Conservation (phyloP, 2,329 filamentous ascomycete genomes). For the Xylogone sp. region DNA sequence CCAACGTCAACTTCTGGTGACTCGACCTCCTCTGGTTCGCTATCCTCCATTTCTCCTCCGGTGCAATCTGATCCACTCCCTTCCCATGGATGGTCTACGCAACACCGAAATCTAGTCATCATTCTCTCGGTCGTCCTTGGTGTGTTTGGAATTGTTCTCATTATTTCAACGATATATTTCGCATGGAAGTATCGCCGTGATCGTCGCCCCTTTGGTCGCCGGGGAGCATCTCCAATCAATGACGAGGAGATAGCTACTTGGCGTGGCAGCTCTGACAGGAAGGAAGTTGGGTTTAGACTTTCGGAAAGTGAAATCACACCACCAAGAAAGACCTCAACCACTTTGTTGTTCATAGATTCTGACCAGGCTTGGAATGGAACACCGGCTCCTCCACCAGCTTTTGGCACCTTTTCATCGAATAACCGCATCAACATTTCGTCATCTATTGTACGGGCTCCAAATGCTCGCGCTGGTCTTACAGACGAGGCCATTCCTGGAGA, state of each 20-base stretch:
- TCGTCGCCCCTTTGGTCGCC: constrained; percentile 40
- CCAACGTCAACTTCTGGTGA: background rate
- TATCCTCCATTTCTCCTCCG: background rate
- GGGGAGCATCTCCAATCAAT: constrained; percentile 58
- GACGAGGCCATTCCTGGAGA: constrained; percentile 59
- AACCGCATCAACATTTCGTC: constrained; percentile 30
- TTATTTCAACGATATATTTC: constrained; percentile 16
- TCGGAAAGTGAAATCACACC: background rate
- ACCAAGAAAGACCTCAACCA: background rate
- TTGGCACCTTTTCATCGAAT: background rate
- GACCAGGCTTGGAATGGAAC: constrained; percentile 22
- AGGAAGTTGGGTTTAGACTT: background rate
- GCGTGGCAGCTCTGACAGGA: constrained; percentile 28
- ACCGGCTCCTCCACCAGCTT: constrained; percentile 11
- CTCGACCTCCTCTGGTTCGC: background rate
- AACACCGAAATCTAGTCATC: constrained; percentile 3
- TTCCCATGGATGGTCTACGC: background rate
- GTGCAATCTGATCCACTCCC: background rate
- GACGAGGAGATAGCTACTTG: constrained; percentile 65
- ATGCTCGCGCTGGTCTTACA: constrained; percentile 58
- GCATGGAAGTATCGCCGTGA: constrained; percentile 16
- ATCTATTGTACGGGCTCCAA: constrained; percentile 56
- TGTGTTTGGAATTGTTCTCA: constrained; percentile 18
- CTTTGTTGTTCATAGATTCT: constrained; percentile 1
- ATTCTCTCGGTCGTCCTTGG: constrained; percentile 16